These are phyloP conservation scores for Calophaca sinica DNA, from an alignment of 306 rosid genomes.

Conservation along the genomic window DNA sequence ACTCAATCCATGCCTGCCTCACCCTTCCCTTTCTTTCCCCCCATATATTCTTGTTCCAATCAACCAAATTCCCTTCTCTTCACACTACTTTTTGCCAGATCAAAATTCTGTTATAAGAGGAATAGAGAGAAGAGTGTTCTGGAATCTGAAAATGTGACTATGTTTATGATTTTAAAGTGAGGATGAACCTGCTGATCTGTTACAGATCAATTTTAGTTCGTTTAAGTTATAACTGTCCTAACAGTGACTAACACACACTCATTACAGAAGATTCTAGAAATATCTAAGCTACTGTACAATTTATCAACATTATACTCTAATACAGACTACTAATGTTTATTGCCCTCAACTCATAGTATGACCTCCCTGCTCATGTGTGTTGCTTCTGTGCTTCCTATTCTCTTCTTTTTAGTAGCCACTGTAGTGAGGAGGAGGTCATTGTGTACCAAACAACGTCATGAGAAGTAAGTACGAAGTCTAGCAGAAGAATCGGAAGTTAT, in stretches of 20 bases:
- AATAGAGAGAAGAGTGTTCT: background rate
- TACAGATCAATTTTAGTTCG: background rate
- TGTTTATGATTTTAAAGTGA: too few relatives aligned
- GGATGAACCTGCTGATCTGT: background rate
- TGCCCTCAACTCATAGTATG: background rate
- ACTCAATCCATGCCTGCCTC: background rate
- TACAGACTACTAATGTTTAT: background rate
- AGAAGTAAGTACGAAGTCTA: slow-evolving; percentile 24
- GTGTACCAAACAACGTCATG: background rate
- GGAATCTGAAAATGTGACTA: background rate
- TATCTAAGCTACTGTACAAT: background rate
- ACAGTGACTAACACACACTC: background rate
- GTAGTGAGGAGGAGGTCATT: background rate
- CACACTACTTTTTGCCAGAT: background rate
- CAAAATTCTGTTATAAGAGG: background rate
- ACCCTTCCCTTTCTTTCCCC: background rate
- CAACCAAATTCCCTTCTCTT: slow-evolving; percentile 23
- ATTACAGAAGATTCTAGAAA: slow-evolving; percentile 21
- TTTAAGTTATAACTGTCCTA: background rate
- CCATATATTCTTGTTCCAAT: background rate
- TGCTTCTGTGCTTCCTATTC: slow-evolving; percentile 17
- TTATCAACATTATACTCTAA: background rate
- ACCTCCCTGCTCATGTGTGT: background rate
- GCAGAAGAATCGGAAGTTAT: slow-evolving; percentile 32
- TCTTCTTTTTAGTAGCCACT: slow-evolving; percentile 30